These are phyloP conservation scores for Zygosaccharomyces bisporus DNA, from an alignment of 805 yeast species.

Conservation along the genomic window DNA sequence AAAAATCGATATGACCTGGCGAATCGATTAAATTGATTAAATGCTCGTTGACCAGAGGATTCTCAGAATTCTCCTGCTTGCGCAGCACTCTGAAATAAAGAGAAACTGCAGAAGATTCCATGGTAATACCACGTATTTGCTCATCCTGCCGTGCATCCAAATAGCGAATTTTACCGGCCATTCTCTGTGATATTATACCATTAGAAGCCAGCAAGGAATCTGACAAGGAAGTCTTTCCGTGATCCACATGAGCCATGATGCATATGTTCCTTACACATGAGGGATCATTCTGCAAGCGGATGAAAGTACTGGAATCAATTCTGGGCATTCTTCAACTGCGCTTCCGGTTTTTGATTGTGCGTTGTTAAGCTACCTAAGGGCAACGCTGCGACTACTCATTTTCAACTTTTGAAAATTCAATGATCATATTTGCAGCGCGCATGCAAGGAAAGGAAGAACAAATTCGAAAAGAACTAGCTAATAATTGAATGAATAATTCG, in stretches of 20 bases:
- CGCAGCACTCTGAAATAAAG: conserved; percentile 74
- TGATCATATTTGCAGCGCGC: not conserved
- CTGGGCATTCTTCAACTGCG: conserved; percentile 38
- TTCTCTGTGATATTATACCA: conserved; percentile 89
- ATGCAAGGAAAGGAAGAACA: not conserved
- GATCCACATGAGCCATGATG: conserved; percentile 96
- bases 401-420: not conserved
- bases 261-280: conserved; percentile 81
- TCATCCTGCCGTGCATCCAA: conserved; percentile 94
- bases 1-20: conserved; percentile 98
- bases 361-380: not conserved
- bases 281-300: conserved; percentile 65
- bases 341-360: not conserved
- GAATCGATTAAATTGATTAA: conserved; percentile 91
- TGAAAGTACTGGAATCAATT: conserved; percentile 60
- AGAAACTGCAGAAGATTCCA: conserved; percentile 96
- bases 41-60: conserved; percentile 63
- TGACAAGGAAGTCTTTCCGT: conserved; percentile 93
- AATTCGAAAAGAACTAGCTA: not conserved
- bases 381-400: conserved; percentile 1
- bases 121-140: conserved; percentile 92
- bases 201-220: conserved; percentile 91
- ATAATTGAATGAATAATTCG: not conserved
- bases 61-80: conserved; percentile 41
- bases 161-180: conserved; percentile 94